phyloP scores from a whole-genome alignment of 1,139 yeast genomes.

The Saccharomyces hybrid region DNA sequence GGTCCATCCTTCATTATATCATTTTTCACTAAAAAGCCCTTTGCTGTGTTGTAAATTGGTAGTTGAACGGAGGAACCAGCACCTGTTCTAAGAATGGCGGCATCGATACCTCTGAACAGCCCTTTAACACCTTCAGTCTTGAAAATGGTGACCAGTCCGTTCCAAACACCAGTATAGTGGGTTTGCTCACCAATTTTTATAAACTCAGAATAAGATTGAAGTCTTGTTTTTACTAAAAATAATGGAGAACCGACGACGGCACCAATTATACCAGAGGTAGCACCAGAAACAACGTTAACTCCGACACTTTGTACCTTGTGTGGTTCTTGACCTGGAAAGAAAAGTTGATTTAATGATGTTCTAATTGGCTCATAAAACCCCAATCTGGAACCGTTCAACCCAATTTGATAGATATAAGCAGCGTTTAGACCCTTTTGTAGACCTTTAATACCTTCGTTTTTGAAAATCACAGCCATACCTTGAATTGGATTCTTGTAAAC shows the following conservation, averaged over 20 bases:
- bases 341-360: slow-evolving; percentile 44
- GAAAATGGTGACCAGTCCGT: slow-evolving; percentile 63
- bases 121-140: slow-evolving; percentile 69
- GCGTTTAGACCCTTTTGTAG: slow-evolving; percentile 80
- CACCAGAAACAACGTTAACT: slow-evolving; percentile 75
- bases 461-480: slow-evolving; percentile 66
- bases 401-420: slow-evolving; percentile 82
- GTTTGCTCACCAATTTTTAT: slow-evolving; percentile 87
- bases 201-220: slow-evolving; percentile 76
- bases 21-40: slow-evolving; percentile 43
- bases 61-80: slow-evolving; percentile 93
- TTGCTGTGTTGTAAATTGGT: slow-evolving; percentile 79
- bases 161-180: slow-evolving; percentile 59
- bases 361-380: slow-evolving; percentile 92
- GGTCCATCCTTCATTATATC: slow-evolving; percentile 57
- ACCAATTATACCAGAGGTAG: slow-evolving; percentile 79
- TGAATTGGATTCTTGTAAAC: slow-evolving; percentile 79
- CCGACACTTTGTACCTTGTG: slow-evolving; percentile 50
- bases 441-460: slow-evolving; percentile 80
- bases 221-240: slow-evolving; percentile 85
- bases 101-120: slow-evolving; percentile 84
- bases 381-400: slow-evolving; percentile 85
- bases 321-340: slow-evolving; percentile 48
- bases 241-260: slow-evolving; percentile 88
- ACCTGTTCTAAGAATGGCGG: slow-evolving; percentile 90